Conservation (phyloP, 352 stramenopile species). For the Elongisporangium undulatum region DNA sequence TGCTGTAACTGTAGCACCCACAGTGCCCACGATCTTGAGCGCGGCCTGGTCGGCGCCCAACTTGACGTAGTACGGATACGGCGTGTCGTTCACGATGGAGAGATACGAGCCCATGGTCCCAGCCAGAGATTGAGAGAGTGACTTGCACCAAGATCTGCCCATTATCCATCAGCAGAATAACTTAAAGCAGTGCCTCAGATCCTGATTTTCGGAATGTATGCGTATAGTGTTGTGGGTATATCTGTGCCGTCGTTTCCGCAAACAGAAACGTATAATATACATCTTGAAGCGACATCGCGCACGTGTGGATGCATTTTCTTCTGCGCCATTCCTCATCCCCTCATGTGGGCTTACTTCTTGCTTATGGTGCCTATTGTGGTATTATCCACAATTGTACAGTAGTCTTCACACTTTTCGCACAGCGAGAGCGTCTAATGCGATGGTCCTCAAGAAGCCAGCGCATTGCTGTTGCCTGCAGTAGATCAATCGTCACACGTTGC, state of each 20-base stretch:
- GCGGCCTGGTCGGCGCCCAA: conserved; percentile 33
- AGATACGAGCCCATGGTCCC: conserved; percentile 42
- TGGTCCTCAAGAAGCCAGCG: too few species aligned
- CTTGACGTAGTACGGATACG: conserved; percentile 30
- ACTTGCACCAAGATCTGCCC: neutral
- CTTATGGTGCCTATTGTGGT: too few species aligned
- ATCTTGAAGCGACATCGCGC: too few species aligned
- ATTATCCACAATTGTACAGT: too few species aligned
- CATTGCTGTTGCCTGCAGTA: too few species aligned
- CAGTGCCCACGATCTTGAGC: conserved; percentile 24
- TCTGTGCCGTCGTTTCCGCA: neutral
- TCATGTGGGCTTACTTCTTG: too few species aligned
- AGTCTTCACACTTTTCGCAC: too few species aligned
- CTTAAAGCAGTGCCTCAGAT: neutral
- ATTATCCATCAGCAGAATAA: too few species aligned
- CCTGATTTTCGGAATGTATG: neutral
- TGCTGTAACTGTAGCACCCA: conserved; percentile 5
- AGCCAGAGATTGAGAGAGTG: neutral
- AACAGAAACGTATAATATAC: too few species aligned
- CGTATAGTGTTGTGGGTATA: neutral
- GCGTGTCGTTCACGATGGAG: conserved; percentile 42
- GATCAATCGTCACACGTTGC: too few species aligned
- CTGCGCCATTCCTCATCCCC: neutral
- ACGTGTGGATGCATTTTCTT: too few species aligned
- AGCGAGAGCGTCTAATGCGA: too few species aligned